Evolutionary conservation across 805 yeast genomes (phyloP), one percentile per base, ranked within the genome.

Genomic region (Ogataea trehaloabstinens): DNA sequence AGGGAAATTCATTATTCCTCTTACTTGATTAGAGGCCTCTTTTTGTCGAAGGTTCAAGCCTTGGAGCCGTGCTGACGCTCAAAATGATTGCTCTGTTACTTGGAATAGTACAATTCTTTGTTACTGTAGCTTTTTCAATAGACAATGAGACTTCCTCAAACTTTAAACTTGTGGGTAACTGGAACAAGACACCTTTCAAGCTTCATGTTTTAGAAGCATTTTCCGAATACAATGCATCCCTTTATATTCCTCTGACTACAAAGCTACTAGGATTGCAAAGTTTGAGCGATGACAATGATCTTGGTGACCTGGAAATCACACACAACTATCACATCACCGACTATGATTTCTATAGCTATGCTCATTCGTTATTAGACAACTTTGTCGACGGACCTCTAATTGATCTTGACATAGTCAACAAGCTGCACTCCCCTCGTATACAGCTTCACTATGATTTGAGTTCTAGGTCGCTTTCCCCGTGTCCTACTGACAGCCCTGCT

Each of bases 391-490:
- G 30, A 21, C 32, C 44, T 3, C 15, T 73, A 21, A 57, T 72
- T 6, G 66, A 74, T 42, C 61, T 76, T 24, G 61, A 73, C 27
- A 46, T 78, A 24, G 71, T 71, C 0, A 58, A 74, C 37, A 72
- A 79, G 32, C 60, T 70, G 21, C 58, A 70, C 38, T 63, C 85
- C 1, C 88, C 95, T 3, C 66, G 80, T 33, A 68, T 88, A 20
- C 76, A 78, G 52, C 65, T 89, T 1, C 85, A 85, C 38, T 82
- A 70, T 52, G 70, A 72, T 37, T 46, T 59, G 1, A 43, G 55
- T 0, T 61, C 71, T 0, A 44, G 51, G n/a, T 65, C 73, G 3
- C 30, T 40, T 7, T 30, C 33, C 6, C 36, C 43, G 36, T 56
- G 60, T 22, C 35, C 51, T 11, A 44, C 40, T 19, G 39, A 52